Conservation (phyloP, 768 basidiomycete genomes). For the Boletus rubescentipes region DNA sequence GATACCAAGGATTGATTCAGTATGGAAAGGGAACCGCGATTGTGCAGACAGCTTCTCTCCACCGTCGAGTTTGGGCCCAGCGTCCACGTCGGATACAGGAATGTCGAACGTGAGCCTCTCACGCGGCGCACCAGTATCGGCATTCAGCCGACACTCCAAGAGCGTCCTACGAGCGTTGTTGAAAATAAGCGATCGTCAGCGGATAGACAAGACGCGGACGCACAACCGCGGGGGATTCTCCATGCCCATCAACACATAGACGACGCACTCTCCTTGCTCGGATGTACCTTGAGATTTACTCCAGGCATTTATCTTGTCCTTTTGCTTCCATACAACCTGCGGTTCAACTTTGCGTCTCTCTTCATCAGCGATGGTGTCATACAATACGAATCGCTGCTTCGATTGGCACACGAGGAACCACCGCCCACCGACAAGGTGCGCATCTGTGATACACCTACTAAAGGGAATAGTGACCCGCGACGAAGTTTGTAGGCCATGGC, state of each 20-base stretch:
- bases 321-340: background rate
- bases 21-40: background rate
- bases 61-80: background rate
- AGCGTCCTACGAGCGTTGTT: background rate
- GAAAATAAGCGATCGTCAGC: too few relatives aligned
- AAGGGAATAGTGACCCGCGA: too few relatives aligned
- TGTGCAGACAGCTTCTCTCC: background rate
- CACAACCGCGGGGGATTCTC: background rate
- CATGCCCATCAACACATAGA: background rate
- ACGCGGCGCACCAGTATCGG: background rate
- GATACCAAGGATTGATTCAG: background rate
- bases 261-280: background rate
- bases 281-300: too few relatives aligned
- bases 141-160: background rate
- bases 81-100: background rate
- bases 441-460: background rate
- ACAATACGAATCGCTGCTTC: background rate
- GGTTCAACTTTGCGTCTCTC: background rate
- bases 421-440: background rate
- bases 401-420: conserved; percentile 2
- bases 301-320: background rate
- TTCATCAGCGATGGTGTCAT: background rate
- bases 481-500: too few relatives aligned
- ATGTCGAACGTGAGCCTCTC: background rate
- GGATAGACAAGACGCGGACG: background rate